Evolutionary conservation across 2,329 filamentous ascomycete genomes (phyloP).

Genomic region (Nothophaeocryptopus gaeumannii): DNA sequence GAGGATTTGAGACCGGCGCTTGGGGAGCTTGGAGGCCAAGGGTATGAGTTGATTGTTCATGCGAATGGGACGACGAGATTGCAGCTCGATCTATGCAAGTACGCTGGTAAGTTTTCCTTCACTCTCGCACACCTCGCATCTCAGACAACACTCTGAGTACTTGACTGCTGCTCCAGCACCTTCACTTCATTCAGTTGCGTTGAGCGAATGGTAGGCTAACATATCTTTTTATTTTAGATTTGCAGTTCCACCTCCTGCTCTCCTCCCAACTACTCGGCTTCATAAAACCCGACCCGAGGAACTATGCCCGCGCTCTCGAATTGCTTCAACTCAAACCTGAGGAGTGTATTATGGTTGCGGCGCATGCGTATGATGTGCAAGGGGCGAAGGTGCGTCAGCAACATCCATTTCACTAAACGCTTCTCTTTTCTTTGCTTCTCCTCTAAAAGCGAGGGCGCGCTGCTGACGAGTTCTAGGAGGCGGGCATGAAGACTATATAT

Average conservation of each 20-base stretch:
- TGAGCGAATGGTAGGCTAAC: too few species aligned
- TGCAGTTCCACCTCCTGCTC: conserved; percentile 53
- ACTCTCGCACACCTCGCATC: too few species aligned
- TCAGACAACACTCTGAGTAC: too few species aligned
- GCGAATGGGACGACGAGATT: conserved; percentile 57
- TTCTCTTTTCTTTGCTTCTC: not conserved
- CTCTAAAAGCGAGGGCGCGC: not conserved
- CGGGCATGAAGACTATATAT: conserved; percentile 54
- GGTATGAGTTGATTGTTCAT: conserved; percentile 45
- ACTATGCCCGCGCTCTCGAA: conserved; percentile 47
- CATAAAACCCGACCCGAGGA: conserved; percentile 49
- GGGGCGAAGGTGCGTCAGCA: conserved; percentile 37
- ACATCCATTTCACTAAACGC: not conserved
- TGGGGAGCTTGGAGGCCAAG: conserved; percentile 33
- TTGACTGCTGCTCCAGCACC: too few species aligned
- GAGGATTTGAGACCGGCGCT: conserved; percentile 50
- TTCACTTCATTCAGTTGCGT: too few species aligned
- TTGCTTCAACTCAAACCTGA: conserved; percentile 46
- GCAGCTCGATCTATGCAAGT: conserved; percentile 52
- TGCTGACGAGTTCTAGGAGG: conserved; percentile 46
- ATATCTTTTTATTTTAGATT: not conserved
- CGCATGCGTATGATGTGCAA: conserved; percentile 46
- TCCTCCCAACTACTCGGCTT: conserved; percentile 52
- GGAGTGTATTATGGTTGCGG: conserved; percentile 54
- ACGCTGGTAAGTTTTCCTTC: conserved; percentile 41